Conservation (phyloP, 306 rosid genomes). For the Potentilla sterilis region DNA sequence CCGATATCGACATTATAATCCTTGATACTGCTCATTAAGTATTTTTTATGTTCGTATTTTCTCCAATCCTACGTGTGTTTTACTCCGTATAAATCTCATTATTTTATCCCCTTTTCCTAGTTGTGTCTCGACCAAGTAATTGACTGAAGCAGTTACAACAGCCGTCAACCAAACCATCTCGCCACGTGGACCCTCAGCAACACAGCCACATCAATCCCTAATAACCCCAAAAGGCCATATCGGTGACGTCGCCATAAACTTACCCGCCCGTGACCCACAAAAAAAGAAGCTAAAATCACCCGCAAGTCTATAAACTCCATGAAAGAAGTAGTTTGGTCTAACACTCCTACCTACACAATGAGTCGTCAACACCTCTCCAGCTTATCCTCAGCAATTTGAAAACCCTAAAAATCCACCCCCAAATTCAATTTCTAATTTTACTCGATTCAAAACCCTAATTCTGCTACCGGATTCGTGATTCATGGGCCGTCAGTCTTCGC, state of each 20-base stretch:
- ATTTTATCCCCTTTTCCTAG: background rate
- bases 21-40: too few species aligned
- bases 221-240: background rate
- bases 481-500: conserved; percentile 41
- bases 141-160: conserved; percentile 31
- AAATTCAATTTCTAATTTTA: background rate
- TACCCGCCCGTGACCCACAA: background rate
- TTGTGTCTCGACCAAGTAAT: background rate
- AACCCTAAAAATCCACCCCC: background rate
- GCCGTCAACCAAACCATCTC: background rate
- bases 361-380: background rate
- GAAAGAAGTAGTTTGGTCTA: background rate
- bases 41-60: too few species aligned
- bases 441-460: background rate
- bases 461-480: background rate
- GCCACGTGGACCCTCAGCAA: background rate
- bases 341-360: background rate
- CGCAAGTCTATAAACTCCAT: background rate
- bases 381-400: background rate
- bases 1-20: too few species aligned
- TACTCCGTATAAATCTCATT: too few species aligned
- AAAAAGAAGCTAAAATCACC: background rate
- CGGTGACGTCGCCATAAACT: background rate
- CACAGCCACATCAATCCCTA: background rate
- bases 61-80: too few species aligned